Evolutionary conservation across 2,329 filamentous ascomycete genomes (phyloP), one percentile per base, ranked within the genome.

Genomic region (Escovopsis sp.): DNA sequence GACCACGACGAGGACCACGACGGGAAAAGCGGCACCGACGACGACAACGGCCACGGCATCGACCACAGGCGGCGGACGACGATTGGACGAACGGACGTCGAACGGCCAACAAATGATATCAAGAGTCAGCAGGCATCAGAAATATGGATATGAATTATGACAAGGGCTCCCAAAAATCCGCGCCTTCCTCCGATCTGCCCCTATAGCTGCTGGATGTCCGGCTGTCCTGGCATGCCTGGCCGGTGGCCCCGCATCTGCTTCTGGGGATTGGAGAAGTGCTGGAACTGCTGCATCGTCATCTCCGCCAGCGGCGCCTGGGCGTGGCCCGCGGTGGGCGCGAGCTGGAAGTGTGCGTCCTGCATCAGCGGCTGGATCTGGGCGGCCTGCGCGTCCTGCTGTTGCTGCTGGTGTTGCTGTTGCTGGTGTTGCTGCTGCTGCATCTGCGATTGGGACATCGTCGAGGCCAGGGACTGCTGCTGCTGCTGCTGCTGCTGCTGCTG

Each of bases 211-310:
- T 42, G 35, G 15, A 31, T 27, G 7, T 39, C 35, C 14, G 25
- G 27, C 31, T 40, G 39, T 4, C 29, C 23, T 4, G 31, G 31
- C 40, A 41, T 45, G 39, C 42, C 36, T 29, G 48, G 44, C 18
- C 45, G 41, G 17, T 46, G 41, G 9, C 48, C 46, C 11, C 51
- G 54, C 30, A 49, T 48, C 28, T 51, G 47, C 41, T 52, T 55
- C 6, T 46, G 39, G n/a, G 48, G 47, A 3, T 46, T 46, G 5
- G 44, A 41, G 29, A 52, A 57, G 27, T 48, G 47, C 33, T 47
- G 49, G 21, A 51, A 56, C 23, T 48, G 43, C 3, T 44, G 43
- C 42, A 53, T 48, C 8, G 45, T 45, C 36, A 51, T 45, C 8
- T 44, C 45, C 5, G 49, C 47, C 16, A 54, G 44, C 1, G 53